Conservation (phyloP, 768 basidiomycete genomes). For the Auriscalpium orientale region DNA sequence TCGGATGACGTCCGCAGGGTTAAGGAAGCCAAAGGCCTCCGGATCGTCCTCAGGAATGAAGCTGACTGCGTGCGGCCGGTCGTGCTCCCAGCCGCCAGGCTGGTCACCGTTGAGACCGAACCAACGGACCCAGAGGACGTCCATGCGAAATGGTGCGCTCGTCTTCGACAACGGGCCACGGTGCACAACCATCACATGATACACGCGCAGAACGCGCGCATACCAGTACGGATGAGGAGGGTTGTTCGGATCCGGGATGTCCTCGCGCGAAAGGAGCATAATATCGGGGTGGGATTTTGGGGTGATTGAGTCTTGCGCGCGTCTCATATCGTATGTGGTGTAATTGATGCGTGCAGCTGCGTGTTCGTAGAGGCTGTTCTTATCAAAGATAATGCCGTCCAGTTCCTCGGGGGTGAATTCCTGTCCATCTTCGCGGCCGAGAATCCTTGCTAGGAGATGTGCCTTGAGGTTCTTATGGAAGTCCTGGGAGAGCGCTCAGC, state of each 20-base stretch:
- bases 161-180: conserved; percentile 26
- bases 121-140: conserved; percentile 1
- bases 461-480: conserved; percentile 20
- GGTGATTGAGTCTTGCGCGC: conserved; percentile 36
- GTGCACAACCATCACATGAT: conserved; percentile 21
- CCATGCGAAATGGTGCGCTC: conserved; percentile 13
- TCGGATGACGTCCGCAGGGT: conserved; percentile 21
- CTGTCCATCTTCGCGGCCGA: neutral
- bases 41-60: conserved; percentile 4
- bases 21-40: conserved; percentile 23
- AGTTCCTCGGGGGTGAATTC: conserved; percentile 8
- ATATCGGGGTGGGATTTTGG: conserved; percentile 28
- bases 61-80: conserved; percentile 2
- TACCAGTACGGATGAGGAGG: conserved; percentile 22
- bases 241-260: neutral
- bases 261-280: conserved; percentile 15
- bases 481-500: conserved; percentile 6
- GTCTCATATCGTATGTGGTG: conserved; percentile 35
- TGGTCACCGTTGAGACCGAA: neutral
- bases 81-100: neutral
- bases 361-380: conserved; percentile 25
- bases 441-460: conserved; percentile 16
- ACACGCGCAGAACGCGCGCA: conserved; percentile 21
- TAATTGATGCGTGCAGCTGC: conserved; percentile 29
- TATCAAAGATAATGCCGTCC: conserved; percentile 3